phyloP scores from a whole-genome alignment of 106 monocot genomes.

The Dendrobium catenatum region DNA sequence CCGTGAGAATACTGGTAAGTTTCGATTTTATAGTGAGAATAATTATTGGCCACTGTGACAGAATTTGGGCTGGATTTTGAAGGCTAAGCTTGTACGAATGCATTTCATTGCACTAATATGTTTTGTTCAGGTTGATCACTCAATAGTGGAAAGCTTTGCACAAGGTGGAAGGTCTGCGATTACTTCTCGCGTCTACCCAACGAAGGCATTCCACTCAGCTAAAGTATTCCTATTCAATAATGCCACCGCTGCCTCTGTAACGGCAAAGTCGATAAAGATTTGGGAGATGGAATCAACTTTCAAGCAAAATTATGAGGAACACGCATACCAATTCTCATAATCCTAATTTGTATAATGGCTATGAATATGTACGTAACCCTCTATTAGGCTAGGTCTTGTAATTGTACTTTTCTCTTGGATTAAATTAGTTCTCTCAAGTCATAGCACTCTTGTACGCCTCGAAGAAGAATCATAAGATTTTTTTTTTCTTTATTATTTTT shows the following conservation, averaged over 20 bases:
- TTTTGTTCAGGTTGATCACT: conserved; percentile 52
- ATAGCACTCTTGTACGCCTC: too few relatives aligned
- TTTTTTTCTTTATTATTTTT: too few relatives aligned
- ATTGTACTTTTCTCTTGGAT: too few relatives aligned
- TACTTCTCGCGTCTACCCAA: conserved; percentile 66
- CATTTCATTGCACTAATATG: too few relatives aligned
- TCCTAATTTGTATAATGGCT: not conserved
- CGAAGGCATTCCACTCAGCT: conserved; percentile 28
- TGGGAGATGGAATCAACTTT: conserved; percentile 51
- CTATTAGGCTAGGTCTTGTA: too few relatives aligned
- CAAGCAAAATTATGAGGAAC: not conserved
- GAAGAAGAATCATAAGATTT: too few relatives aligned
- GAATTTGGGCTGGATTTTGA: too few relatives aligned
- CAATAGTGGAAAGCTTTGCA: conserved; percentile 66
- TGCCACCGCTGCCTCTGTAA: conserved; percentile 33
- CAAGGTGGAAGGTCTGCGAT: conserved; percentile 54
- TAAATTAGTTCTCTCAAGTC: too few relatives aligned
- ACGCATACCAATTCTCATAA: not conserved
- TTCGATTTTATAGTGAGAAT: not conserved
- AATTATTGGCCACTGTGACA: not conserved
- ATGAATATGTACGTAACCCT: too few relatives aligned
- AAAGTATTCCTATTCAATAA: conserved; percentile 64
- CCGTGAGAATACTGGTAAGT: conserved; percentile 55
- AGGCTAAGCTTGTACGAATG: too few relatives aligned
- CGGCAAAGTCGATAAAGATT: conserved; percentile 33